Evolutionary conservation across 192 early-diverging fungal species (phyloP), one percentile per base, ranked within the genome.

Genomic region (Physocladia obscura): DNA sequence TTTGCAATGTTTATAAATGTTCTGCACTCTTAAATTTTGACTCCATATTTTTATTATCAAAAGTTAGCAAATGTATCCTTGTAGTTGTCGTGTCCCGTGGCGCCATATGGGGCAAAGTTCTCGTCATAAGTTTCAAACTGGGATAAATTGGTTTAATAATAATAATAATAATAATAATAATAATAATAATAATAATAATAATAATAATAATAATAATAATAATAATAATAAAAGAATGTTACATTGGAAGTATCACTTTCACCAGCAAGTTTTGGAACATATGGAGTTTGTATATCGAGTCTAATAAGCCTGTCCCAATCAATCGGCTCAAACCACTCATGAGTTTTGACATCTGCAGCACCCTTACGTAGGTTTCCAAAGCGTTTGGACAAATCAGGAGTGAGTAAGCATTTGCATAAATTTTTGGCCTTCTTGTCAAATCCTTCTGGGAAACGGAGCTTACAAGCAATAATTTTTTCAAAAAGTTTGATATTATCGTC

Each of bases 91-190:
- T 83, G 81, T 6, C 82, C 78, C 39, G 71, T 75, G 31, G 80
- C 77, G 31, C 95, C 96, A 76, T 98, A 97, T 24, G 84, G 85
- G 72, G 96, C 94, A 22, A 84, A 77, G 59, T 94, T 88, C 73
- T 98, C 96, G 2, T 92, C 90, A 76, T 98, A 97, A 65, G 82
- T 77, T 74, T 97, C 95, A 86, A 97, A 98, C 80, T 98, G 91
- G 76, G 88, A n/a, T n/a, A n/a, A n/a, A n/a, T n/a, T n/a, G n/a
- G n/a, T n/a, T n/a, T 11, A 32, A 32, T 15, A 35, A 4, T 30
- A 59, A 59, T 32, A 59, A 11, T 4, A 5, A 32, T 8, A 4
- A 32, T 17, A 15, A 32, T 31, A 26, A 68, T 79, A 34, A 93
- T 17, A 32, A 5, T 29, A 68, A 38, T 19, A 67, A 34, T 2